phyloP scores from a whole-genome alignment of 495 filamentous ascomycete species.

The Aspergillus incahuasiensis region DNA sequence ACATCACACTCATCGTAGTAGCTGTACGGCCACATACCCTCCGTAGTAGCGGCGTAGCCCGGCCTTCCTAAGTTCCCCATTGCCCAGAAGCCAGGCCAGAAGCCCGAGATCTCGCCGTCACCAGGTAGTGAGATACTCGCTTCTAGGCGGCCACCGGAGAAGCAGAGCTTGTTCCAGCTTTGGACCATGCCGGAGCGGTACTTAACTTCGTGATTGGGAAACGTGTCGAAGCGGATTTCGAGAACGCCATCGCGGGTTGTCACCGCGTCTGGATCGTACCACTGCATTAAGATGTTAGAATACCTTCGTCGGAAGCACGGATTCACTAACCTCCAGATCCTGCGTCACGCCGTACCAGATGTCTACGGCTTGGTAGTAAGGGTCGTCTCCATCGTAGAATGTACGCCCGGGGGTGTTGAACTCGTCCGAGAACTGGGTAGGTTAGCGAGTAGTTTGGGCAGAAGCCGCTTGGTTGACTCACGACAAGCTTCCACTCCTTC shows the following conservation, averaged over 20 bases:
- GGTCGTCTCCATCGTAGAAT: conserved; percentile 71
- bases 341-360: conserved; percentile 78
- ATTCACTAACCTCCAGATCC: conserved; percentile 57
- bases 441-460: neutral
- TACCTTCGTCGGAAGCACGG: neutral
- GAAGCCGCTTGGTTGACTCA: conserved; percentile 25
- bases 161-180: conserved; percentile 77
- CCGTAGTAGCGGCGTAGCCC: conserved; percentile 64
- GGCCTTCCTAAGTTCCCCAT: conserved; percentile 72
- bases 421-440: conserved; percentile 66
- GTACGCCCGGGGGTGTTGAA: conserved; percentile 68
- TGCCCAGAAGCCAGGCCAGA: conserved; percentile 81
- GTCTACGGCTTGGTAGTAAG: conserved; percentile 66
- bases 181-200: conserved; percentile 81
- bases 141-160: conserved; percentile 72
- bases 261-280: conserved; percentile 77
- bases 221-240: conserved; percentile 62
- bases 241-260: conserved; percentile 64
- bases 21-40: conserved; percentile 78
- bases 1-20: conserved; percentile 68
- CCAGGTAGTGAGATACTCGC: conserved; percentile 73
- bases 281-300: conserved; percentile 33
- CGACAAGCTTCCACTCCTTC: conserved; percentile 59
- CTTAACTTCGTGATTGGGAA: conserved; percentile 62
- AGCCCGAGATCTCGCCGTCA: conserved; percentile 60